Evolutionary conservation across 805 yeast genomes (phyloP).

Genomic region (Starmerella etchellsii): DNA sequence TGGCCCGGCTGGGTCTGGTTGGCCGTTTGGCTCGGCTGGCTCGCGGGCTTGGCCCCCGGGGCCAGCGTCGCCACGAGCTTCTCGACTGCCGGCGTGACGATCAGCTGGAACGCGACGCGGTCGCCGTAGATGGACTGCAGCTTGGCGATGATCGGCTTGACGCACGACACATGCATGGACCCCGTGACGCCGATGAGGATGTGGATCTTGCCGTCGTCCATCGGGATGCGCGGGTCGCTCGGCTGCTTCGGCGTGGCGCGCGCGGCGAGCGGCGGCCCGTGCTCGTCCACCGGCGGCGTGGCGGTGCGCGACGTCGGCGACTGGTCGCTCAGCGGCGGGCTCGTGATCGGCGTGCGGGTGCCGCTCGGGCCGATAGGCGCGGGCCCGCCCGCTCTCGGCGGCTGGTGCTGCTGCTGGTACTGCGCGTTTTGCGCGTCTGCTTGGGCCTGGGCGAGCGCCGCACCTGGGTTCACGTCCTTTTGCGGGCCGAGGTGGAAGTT

Average conservation of each 20-base stretch:
- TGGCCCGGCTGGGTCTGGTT: not conserved
- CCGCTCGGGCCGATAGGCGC: not conserved
- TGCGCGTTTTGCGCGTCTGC: constrained; percentile 3
- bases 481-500: constrained; percentile 7
- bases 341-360: not conserved
- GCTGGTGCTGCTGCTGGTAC: not conserved
- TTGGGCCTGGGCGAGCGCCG: constrained; percentile 9
- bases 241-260: constrained; percentile 19
- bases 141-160: constrained; percentile 66
- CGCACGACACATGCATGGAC: constrained; percentile 68
- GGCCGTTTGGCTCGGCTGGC: not conserved
- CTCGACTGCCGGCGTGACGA: constrained; percentile 74
- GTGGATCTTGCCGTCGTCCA: constrained; percentile 82
- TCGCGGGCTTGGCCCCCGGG: not conserved
- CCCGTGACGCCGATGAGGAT: constrained; percentile 82
- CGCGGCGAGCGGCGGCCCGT: constrained; percentile 6
- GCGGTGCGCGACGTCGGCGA: not conserved
- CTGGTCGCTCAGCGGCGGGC: not conserved
- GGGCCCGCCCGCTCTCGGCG: not conserved
- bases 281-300: not conserved
- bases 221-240: constrained; percentile 51
- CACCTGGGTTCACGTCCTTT: not conserved
- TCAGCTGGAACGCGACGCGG: constrained; percentile 69
- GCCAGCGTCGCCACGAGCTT: constrained; percentile 41
- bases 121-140: constrained; percentile 70